Percentiles rank a stretch among this genome's conserved stretches.
These are phyloP conservation scores for Biancaea sappan DNA, from an alignment of 306 rosid species.

Conservation along the genomic window DNA sequence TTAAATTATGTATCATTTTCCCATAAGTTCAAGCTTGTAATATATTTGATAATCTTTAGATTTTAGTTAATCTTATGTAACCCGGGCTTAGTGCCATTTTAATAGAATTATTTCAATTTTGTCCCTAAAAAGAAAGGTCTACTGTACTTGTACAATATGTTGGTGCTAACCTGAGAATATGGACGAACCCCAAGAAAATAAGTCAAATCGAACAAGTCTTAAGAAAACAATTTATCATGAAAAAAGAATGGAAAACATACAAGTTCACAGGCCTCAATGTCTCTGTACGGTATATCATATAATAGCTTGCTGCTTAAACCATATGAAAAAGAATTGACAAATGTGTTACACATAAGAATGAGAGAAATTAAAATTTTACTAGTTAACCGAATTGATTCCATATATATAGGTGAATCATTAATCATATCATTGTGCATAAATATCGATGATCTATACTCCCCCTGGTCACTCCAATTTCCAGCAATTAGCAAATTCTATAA, in stretches of 20 bases:
- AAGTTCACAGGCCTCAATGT: conserved; percentile 86
- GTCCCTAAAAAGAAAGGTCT: too few species aligned
- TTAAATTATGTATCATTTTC: too few species aligned
- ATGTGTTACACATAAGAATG: conserved; percentile 27
- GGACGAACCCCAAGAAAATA: conserved; percentile 22
- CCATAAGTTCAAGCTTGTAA: too few species aligned
- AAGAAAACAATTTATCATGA: neutral
- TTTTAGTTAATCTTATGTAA: too few species aligned
- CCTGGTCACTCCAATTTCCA: neutral
- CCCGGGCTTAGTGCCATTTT: too few species aligned
- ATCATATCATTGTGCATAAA: conserved; percentile 21
- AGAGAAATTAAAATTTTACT: conserved; percentile 22
- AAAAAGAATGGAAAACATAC: conserved; percentile 58
- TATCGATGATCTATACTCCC: conserved; percentile 23
- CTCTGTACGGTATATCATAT: conserved; percentile 37
- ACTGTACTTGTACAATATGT: conserved; percentile 75
- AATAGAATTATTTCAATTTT: too few species aligned
- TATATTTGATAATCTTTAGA: too few species aligned
- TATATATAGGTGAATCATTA: neutral
- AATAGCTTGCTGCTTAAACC: conserved; percentile 59
- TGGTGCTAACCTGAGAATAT: conserved; percentile 68
- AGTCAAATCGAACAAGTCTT: neutral
- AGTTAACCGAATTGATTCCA: conserved; percentile 8
- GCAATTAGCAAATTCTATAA: conserved; percentile 23
- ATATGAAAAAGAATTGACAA: neutral